Conservation (phyloP, 768 basidiomycete genomes). For the Boletus pseudo-olivaceus region DNA sequence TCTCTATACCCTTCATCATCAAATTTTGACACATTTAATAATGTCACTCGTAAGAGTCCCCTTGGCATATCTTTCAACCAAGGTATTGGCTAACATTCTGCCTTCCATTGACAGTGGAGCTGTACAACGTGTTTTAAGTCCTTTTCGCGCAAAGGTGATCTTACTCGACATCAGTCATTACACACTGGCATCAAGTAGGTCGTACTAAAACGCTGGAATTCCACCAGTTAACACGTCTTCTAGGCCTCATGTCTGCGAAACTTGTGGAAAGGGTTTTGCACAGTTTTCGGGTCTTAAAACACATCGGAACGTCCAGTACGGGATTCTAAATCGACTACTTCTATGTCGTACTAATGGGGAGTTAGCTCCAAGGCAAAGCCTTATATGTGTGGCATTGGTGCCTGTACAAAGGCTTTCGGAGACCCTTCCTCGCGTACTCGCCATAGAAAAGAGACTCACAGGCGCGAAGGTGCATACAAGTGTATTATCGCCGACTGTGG, state of each 20-base stretch:
- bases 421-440: constrained; percentile 70
- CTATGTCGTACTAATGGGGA: constrained; percentile 7
- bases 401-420: constrained; percentile 52
- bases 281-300: constrained; percentile 61
- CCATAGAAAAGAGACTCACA: constrained; percentile 61
- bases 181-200: constrained; percentile 52
- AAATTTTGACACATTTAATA: constrained; percentile 1
- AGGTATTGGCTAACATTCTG: neutral
- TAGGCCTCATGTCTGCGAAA: constrained; percentile 51
- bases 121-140: constrained; percentile 46
- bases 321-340: constrained; percentile 2
- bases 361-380: constrained; percentile 52
- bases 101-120: constrained; percentile 27
- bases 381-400: constrained; percentile 43
- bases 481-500: constrained; percentile 47
- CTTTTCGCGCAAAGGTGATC: constrained; percentile 58
- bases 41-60: constrained; percentile 23
- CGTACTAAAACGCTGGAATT: neutral
- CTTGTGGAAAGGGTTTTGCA: constrained; percentile 54
- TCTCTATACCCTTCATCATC: constrained; percentile 29
- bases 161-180: constrained; percentile 50
- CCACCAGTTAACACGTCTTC: neutral
- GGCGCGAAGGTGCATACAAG: constrained; percentile 36
- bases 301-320: constrained; percentile 67
- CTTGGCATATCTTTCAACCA: neutral